Evolutionary conservation across 805 yeast genomes (phyloP).

Genomic region (Pichia occidentalis): DNA sequence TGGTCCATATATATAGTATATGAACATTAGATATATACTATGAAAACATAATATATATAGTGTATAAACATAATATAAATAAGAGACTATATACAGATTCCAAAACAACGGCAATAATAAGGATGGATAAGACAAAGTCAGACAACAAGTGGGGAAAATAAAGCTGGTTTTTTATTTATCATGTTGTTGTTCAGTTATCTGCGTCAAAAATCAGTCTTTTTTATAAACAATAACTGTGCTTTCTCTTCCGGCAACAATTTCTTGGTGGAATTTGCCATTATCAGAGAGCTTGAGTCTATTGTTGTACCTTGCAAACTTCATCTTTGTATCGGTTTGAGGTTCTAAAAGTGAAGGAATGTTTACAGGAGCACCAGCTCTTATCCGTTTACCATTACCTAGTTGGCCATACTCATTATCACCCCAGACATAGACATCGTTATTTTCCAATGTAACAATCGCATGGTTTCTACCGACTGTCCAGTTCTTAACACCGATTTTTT

Average conservation of each 20-base stretch:
- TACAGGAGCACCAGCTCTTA: constrained; percentile 49
- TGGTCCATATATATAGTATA: no score
- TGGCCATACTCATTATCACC: constrained; percentile 84
- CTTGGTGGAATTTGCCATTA: constrained; percentile 40
- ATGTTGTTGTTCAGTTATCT: no score
- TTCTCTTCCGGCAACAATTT: constrained; percentile 53
- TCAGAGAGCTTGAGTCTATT: constrained; percentile 42
- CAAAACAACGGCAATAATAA: no score
- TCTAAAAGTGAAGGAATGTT: constrained; percentile 52
- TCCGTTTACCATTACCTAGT: constrained; percentile 73
- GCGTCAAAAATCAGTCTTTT: constrained; percentile 5
- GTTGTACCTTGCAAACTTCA: constrained; percentile 26
- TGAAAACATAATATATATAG: no score
- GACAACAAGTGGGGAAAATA: no score
- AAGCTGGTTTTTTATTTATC: no score
- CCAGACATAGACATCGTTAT: constrained; percentile 67
- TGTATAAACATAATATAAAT: no score
- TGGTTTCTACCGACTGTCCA: constrained; percentile 67
- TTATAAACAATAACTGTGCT: constrained; percentile 60
- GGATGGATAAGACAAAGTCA: no score
- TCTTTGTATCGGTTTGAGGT: constrained; percentile 31
- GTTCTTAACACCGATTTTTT: constrained; percentile 40
- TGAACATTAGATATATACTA: not conserved
- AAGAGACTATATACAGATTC: no score
- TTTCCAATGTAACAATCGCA: constrained; percentile 48